Conservation (phyloP, 495 filamentous ascomycete species). For the Corynascus novoguineensis region DNA sequence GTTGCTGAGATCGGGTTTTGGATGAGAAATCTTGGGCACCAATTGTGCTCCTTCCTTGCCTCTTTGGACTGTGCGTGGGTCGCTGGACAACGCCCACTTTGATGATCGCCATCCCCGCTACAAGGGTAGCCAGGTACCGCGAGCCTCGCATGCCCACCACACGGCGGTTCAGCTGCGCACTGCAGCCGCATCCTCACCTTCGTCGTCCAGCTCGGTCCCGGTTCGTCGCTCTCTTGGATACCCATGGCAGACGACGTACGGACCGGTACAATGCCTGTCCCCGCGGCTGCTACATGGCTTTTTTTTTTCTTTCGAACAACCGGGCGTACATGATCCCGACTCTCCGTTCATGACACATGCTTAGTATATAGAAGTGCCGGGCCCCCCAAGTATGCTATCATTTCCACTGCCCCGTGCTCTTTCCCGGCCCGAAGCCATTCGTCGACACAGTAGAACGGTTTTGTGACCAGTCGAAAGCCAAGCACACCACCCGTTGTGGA, state of each 20-base stretch:
- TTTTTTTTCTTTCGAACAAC: not conserved
- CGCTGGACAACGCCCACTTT: not conserved
- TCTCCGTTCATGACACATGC: not conserved
- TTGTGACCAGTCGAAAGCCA: not conserved
- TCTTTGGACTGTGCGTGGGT: not conserved
- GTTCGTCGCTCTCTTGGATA: not conserved
- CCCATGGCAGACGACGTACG: not conserved
- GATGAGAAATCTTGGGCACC: not conserved
- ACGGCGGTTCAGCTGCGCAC: slow-evolving; percentile 12
- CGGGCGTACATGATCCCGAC: slow-evolving; percentile 5
- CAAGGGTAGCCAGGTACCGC: slow-evolving; percentile 4
- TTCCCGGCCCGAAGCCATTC: not conserved
- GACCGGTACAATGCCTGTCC: no score
- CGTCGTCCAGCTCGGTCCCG: not conserved
- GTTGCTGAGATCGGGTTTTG: slow-evolving; percentile 5
- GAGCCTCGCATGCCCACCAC: slow-evolving; percentile 7
- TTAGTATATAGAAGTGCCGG: slow-evolving; percentile 9
- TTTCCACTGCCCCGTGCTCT: not conserved
- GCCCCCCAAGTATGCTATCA: not conserved
- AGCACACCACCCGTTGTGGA: not conserved
- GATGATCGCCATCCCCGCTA: slow-evolving; percentile 12
- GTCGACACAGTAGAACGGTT: not conserved
- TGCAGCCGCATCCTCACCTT: slow-evolving; percentile 15
- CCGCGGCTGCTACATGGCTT: not conserved
- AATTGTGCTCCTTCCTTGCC: not conserved